Evolutionary conservation across 306 rosid species (phyloP).

Genomic region (Dicorynia guianensis): DNA sequence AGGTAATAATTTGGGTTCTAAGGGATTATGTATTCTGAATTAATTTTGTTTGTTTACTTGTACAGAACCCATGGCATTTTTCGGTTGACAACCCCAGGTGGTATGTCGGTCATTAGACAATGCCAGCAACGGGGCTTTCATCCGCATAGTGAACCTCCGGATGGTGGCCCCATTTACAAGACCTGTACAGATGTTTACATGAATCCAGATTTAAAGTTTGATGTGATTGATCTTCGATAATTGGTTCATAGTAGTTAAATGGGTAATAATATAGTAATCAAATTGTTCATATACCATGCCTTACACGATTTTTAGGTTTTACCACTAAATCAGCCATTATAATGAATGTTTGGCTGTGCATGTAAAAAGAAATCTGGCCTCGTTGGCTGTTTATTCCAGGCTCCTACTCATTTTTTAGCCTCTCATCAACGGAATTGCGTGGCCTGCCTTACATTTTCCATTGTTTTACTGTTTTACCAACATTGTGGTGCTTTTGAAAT

Average conservation of each 20-base stretch:
- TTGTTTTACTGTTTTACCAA: not conserved
- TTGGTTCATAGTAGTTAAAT: conserved; percentile 1
- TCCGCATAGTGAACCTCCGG: conserved; percentile 82
- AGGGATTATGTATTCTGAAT: conserved; percentile 25
- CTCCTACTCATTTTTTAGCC: conserved; percentile 4
- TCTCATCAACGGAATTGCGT: not conserved
- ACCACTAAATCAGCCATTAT: conserved; percentile 33
- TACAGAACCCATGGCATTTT: conserved; percentile 93
- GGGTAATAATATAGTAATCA: conserved; percentile 33
- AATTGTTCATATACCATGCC: conserved; percentile 50
- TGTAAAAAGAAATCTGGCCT: conserved; percentile 46
- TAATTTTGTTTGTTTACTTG: conserved; percentile 32
- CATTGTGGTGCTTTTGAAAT: not conserved
- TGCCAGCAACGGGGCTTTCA: conserved; percentile 97
- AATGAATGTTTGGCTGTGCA: conserved; percentile 28
- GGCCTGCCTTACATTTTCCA: not conserved
- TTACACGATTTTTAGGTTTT: conserved; percentile 38
- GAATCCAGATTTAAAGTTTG: conserved; percentile 85
- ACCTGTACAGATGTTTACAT: conserved; percentile 92
- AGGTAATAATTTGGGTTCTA: not conserved
- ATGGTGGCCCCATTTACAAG: conserved; percentile 87
- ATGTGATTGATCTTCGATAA: conserved; percentile 91
- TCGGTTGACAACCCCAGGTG: conserved; percentile 88
- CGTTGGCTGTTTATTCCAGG: conserved; percentile 22
- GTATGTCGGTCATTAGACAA: conserved; percentile 88